phyloP scores from a whole-genome alignment of 2,329 filamentous ascomycete species.

The Colletotrichum kahawae region DNA sequence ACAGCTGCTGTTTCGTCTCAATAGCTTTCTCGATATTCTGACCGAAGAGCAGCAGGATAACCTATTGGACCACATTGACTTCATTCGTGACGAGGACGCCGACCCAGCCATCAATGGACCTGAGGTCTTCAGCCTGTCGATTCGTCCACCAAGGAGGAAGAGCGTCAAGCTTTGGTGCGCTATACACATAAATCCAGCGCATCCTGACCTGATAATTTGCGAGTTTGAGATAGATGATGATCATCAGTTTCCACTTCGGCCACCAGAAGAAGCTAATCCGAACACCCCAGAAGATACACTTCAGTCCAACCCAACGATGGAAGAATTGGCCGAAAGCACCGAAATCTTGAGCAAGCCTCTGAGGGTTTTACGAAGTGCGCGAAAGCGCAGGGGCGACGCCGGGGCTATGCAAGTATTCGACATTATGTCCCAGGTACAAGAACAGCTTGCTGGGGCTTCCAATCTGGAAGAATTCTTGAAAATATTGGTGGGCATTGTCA shows the following conservation, averaged over 20 bases:
- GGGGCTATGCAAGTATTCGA: constrained; percentile 90
- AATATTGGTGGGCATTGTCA: constrained; percentile 82
- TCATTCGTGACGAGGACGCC: constrained; percentile 81
- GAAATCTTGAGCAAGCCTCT: constrained; percentile 77
- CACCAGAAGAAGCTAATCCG: constrained; percentile 62
- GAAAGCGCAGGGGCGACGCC: constrained; percentile 77
- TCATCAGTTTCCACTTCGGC: constrained; percentile 68
- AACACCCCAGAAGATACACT: constrained; percentile 76
- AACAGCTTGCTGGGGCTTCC: constrained; percentile 77
- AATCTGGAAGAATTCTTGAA: constrained; percentile 78
- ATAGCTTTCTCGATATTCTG: constrained; percentile 82
- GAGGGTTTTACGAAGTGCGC: constrained; percentile 75
- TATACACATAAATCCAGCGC: constrained; percentile 74
- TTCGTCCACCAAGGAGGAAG: constrained; percentile 63
- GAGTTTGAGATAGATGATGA: constrained; percentile 91
- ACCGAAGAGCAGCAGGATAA: constrained; percentile 85
- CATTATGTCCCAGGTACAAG: constrained; percentile 90
- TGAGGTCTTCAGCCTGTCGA: constrained; percentile 82
- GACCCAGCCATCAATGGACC: constrained; percentile 79
- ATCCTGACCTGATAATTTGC: constrained; percentile 78
- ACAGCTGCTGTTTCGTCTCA: constrained; percentile 73
- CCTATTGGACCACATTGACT: constrained; percentile 84
- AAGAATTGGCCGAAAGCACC: constrained; percentile 79
- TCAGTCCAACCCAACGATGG: constrained; percentile 71
- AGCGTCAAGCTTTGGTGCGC: constrained; percentile 84